Evolutionary conservation across 2,329 filamentous ascomycete species (phyloP).

Genomic region (Rugonectria rugulosa): DNA sequence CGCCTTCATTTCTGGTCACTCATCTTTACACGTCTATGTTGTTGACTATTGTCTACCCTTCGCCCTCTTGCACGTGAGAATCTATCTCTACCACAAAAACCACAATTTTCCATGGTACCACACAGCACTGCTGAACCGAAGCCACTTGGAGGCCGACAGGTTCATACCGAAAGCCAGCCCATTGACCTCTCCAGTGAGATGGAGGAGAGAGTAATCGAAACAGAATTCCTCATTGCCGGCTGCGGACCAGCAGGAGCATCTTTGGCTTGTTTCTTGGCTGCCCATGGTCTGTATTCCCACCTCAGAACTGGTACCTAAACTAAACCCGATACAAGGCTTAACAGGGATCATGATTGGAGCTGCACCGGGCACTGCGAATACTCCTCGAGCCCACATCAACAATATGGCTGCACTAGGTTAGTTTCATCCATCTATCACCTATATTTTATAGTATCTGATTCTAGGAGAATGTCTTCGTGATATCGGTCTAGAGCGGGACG

Average conservation of each 20-base stretch:
- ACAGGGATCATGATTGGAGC: constrained; percentile 62
- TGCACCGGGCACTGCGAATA: constrained; percentile 59
- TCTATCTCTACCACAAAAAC: too few relatives aligned
- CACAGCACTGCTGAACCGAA: too few relatives aligned
- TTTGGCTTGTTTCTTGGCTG: constrained; percentile 60
- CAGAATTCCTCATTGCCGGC: constrained; percentile 54
- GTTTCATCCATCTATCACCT: neutral
- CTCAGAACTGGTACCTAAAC: neutral
- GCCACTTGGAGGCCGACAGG: too few relatives aligned
- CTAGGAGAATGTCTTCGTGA: constrained; percentile 59
- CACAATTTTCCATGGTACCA: too few relatives aligned
- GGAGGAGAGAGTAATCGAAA: neutral
- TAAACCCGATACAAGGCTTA: constrained; percentile 46
- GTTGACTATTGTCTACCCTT: too few relatives aligned
- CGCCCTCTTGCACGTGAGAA: too few relatives aligned
- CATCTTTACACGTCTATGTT: too few relatives aligned
- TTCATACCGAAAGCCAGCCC: too few relatives aligned
- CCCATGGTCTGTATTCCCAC: constrained; percentile 48
- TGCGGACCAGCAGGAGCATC: constrained; percentile 63
- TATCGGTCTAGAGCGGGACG: constrained; percentile 56
- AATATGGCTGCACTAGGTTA: neutral
- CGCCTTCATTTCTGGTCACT: too few relatives aligned
- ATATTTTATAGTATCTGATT: neutral
- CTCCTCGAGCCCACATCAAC: constrained; percentile 67
- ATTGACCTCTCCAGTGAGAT: neutral